A percentile compares a stretch with the other conserved stretches of the same genome.
phyloP scores from a whole-genome alignment of 2,329 filamentous ascomycete genomes.

The Nemania serpens region DNA sequence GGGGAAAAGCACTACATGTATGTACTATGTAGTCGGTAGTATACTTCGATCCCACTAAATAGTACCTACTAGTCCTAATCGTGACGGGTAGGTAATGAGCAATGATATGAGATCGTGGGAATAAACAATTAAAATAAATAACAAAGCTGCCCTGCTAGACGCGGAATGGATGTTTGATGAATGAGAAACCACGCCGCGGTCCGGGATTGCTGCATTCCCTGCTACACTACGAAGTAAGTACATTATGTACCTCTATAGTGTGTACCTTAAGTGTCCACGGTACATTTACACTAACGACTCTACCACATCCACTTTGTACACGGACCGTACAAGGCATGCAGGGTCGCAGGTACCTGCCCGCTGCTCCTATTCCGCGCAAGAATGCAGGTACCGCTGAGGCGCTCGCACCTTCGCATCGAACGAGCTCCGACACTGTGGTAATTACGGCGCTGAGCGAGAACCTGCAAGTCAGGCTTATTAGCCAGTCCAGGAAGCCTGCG shows the following conservation, averaged over 20 bases:
- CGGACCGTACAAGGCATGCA: constrained; percentile 23
- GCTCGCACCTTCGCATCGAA: constrained; percentile 15
- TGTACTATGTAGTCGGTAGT: neutral
- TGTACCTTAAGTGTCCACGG: too few species aligned
- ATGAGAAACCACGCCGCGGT: constrained; percentile 22
- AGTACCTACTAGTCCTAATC: constrained; percentile 23
- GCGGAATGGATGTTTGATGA: constrained; percentile 33
- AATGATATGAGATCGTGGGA: constrained; percentile 26
- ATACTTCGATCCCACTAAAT: neutral
- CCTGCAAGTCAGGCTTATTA: constrained; percentile 24
- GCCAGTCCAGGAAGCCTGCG: constrained; percentile 14
- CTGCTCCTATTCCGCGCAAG: constrained; percentile 17
- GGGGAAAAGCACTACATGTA: neutral
- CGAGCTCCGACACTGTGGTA: constrained; percentile 26
- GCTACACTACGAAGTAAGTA: too few species aligned
- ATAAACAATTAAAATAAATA: constrained; percentile 25
- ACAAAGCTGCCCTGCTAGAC: constrained; percentile 29
- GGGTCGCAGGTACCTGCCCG: constrained; percentile 23
- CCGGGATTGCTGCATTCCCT: constrained; percentile 23
- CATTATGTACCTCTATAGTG: too few species aligned
- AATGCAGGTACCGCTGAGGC: constrained; percentile 23
- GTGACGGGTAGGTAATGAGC: constrained; percentile 27
- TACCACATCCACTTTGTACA: neutral
- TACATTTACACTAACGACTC: neutral
- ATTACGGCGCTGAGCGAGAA: constrained; percentile 31